A percentile compares a stretch with the other conserved stretches of the same genome.
These are phyloP conservation scores for Beauveria sp. DNA, from an alignment of 2,329 filamentous ascomycete species.

Conservation along the genomic window DNA sequence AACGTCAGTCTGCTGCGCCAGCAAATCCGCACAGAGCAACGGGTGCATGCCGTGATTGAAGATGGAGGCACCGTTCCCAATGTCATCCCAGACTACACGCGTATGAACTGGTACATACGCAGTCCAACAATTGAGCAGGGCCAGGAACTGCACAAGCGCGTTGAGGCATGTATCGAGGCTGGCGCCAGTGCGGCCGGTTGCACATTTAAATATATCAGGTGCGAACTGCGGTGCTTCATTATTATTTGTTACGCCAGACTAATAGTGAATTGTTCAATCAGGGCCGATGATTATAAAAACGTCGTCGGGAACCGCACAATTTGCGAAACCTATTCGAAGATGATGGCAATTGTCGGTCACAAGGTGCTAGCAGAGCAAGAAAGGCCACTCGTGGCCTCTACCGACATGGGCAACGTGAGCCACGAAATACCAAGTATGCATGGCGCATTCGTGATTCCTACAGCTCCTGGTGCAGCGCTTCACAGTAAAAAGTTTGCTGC, in stretches of 20 bases:
- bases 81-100: conserved; percentile 26
- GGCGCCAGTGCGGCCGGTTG: conserved; percentile 24
- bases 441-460: conserved; percentile 33
- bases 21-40: conserved; percentile 28
- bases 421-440: conserved; percentile 35
- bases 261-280: not conserved
- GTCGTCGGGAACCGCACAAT: conserved; percentile 30
- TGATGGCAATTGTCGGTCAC: conserved; percentile 30
- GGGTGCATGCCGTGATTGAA: conserved; percentile 30
- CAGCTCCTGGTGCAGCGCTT: conserved; percentile 22
- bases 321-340: conserved; percentile 29
- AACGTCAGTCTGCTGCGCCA: conserved; percentile 29
- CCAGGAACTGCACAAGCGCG: conserved; percentile 18
- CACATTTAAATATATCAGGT: conserved; percentile 27
- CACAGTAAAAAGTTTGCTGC: conserved; percentile 32
- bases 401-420: conserved; percentile 39
- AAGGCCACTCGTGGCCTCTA: conserved; percentile 28
- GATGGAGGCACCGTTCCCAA: conserved; percentile 30
- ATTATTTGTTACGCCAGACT: not conserved
- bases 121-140: conserved; percentile 22
- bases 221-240: no score
- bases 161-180: conserved; percentile 24
- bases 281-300: not conserved
- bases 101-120: conserved; percentile 28
- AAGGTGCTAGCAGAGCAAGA: conserved; percentile 26